Conservation (phyloP, 805 yeast genomes). For the Monosporozyma solicola region DNA sequence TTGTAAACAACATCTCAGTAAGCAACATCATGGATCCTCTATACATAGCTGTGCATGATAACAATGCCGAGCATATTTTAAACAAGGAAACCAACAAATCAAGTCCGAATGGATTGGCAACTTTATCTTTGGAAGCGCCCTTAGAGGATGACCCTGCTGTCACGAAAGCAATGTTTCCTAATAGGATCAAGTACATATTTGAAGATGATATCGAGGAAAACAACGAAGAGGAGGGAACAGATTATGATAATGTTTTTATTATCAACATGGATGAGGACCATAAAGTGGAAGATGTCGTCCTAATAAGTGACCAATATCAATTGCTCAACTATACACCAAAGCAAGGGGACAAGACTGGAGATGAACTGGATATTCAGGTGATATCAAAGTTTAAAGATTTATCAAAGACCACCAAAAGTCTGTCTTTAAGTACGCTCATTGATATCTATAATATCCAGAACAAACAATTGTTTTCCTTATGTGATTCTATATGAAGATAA, state of each 20-base stretch:
- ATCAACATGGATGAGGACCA: slow-evolving; percentile 16
- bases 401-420: slow-evolving; percentile 7
- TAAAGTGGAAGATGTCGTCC: slow-evolving; percentile 13
- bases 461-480: slow-evolving; percentile 16
- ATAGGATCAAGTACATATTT: slow-evolving; percentile 25
- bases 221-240: slow-evolving; percentile 6
- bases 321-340: slow-evolving; percentile 11
- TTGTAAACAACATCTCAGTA: neutral
- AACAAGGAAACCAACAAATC: neutral
- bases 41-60: slow-evolving; percentile 16
- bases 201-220: slow-evolving; percentile 21
- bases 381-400: slow-evolving; percentile 22
- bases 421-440: slow-evolving; percentile 18
- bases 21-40: slow-evolving; percentile 5
- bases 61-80: slow-evolving; percentile 9
- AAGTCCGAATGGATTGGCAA: neutral
- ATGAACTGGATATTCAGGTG: slow-evolving; percentile 13
- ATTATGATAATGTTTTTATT: slow-evolving; percentile 22
- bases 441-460: slow-evolving; percentile 21
- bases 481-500: slow-evolving; percentile 8
- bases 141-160: neutral
- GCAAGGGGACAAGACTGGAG: neutral
- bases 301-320: slow-evolving; percentile 24
- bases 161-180: slow-evolving; percentile 17
- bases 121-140: neutral